Percentiles rank a stretch among this genome's conserved stretches.
Conservation (phyloP, 192 early-diverging fungal species). For the Kickxella alabastrina region DNA sequence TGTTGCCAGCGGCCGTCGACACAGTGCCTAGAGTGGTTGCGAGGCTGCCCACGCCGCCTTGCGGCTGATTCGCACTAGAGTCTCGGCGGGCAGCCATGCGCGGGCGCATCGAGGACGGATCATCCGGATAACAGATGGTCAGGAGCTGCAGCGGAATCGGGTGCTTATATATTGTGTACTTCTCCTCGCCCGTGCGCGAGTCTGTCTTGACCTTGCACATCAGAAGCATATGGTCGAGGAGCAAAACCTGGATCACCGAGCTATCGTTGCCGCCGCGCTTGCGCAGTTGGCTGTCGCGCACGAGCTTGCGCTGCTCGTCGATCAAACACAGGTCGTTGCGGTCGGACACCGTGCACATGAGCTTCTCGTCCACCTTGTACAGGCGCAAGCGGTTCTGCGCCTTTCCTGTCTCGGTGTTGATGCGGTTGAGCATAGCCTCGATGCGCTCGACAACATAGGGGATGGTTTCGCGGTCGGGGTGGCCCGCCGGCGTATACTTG, state of each 20-base stretch:
- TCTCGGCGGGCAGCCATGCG: slow-evolving; percentile 47
- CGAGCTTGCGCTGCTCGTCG: slow-evolving; percentile 63
- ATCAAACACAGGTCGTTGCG: slow-evolving; percentile 70
- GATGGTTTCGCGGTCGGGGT: slow-evolving; percentile 72
- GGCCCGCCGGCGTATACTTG: slow-evolving; percentile 75
- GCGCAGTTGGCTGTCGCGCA: slow-evolving; percentile 79
- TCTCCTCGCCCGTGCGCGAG: slow-evolving; percentile 56
- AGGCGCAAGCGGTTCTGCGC: slow-evolving; percentile 85
- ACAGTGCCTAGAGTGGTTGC: slow-evolving; percentile 11
- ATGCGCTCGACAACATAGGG: slow-evolving; percentile 72
- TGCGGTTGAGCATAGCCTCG: slow-evolving; percentile 65
- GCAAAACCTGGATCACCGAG: slow-evolving; percentile 67
- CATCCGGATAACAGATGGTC: slow-evolving; percentile 59
- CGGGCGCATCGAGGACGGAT: slow-evolving; percentile 36
- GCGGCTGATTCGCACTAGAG: slow-evolving; percentile 11
- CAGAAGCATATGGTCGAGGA: slow-evolving; percentile 86
- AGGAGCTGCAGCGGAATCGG: slow-evolving; percentile 83
- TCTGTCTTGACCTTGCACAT: slow-evolving; percentile 67
- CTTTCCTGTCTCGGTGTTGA: slow-evolving; percentile 86
- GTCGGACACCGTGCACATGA: slow-evolving; percentile 56
- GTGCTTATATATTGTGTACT: slow-evolving; percentile 54
- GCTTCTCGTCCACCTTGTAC: slow-evolving; percentile 63
- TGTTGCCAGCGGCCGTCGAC: slow-evolving; percentile 1
- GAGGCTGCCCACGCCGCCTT: slow-evolving; percentile 3
- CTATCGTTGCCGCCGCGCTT: slow-evolving; percentile 60